Evolutionary conservation across 2,329 filamentous ascomycete genomes (phyloP).

Genomic region (Pochonia chlamydosporia): DNA sequence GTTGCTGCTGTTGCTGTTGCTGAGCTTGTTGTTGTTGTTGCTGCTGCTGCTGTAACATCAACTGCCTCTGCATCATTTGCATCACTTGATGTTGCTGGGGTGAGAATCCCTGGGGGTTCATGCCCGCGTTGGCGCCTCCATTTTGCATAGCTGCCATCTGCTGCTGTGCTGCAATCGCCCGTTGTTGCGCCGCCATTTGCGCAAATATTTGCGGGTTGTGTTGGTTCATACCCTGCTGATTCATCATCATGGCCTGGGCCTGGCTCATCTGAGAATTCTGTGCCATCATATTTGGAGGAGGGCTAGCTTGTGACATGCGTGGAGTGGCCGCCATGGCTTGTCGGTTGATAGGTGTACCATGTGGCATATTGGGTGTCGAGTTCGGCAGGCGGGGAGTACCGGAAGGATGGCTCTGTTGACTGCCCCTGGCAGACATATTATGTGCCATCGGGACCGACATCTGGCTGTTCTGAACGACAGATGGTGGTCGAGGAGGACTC

Average conservation of each 20-base stretch:
- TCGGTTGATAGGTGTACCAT: constrained; percentile 53
- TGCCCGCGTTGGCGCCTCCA: constrained; percentile 26
- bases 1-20: constrained; percentile 25
- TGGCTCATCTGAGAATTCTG: constrained; percentile 50
- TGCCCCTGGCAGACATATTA: constrained; percentile 58
- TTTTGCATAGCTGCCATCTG: constrained; percentile 36
- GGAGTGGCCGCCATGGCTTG: constrained; percentile 50
- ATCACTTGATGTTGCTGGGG: constrained; percentile 32
- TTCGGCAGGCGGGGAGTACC: constrained; percentile 58
- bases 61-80: constrained; percentile 31
- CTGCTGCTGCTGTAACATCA: constrained; percentile 34
- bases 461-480: constrained; percentile 54
- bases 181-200: constrained; percentile 44
- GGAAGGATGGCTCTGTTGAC: constrained; percentile 59
- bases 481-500: constrained; percentile 61
- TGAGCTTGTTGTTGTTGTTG: constrained; percentile 25
- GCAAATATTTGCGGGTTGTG: constrained; percentile 33
- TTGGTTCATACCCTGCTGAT: constrained; percentile 36
- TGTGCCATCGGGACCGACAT: constrained; percentile 56
- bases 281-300: constrained; percentile 53
- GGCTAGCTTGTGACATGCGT: constrained; percentile 57
- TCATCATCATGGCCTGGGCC: constrained; percentile 45
- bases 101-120: constrained; percentile 30
- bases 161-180: constrained; percentile 39
- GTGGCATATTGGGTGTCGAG: constrained; percentile 54